phyloP scores from a whole-genome alignment of 1,139 yeast species.

The Candida neerlandica region DNA sequence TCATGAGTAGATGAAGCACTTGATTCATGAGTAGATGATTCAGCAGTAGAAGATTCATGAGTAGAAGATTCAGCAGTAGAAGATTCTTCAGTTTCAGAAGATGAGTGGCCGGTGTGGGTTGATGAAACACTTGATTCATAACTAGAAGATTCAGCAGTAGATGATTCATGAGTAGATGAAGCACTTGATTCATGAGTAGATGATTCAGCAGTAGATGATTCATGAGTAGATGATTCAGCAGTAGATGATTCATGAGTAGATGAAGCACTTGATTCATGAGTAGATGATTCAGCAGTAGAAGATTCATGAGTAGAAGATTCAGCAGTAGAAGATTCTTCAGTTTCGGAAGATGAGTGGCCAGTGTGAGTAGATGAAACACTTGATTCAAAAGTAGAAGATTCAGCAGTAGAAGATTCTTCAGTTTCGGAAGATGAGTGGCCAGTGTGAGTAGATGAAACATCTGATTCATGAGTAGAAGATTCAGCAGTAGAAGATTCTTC shows the following conservation, averaged over 20 bases:
- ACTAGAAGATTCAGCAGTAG: background rate
- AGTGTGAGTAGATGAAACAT: background rate
- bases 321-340: no score
- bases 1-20: background rate
- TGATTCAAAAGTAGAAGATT: background rate
- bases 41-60: background rate
- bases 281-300: background rate
- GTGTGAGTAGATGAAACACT: background rate
- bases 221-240: no score
- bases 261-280: background rate
- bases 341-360: background rate
- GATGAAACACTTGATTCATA: background rate
- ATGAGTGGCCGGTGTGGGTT: background rate
- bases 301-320: background rate
- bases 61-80: background rate
- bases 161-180: no score
- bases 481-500: background rate
- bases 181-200: background rate
- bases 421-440: background rate
- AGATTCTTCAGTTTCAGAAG: no score
- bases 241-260: background rate
- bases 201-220: background rate
- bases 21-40: background rate
- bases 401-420: background rate
- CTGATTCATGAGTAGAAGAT: background rate